Evolutionary conservation across 345 rosid genomes (phyloP).

Genomic region (Balakata baccata): DNA sequence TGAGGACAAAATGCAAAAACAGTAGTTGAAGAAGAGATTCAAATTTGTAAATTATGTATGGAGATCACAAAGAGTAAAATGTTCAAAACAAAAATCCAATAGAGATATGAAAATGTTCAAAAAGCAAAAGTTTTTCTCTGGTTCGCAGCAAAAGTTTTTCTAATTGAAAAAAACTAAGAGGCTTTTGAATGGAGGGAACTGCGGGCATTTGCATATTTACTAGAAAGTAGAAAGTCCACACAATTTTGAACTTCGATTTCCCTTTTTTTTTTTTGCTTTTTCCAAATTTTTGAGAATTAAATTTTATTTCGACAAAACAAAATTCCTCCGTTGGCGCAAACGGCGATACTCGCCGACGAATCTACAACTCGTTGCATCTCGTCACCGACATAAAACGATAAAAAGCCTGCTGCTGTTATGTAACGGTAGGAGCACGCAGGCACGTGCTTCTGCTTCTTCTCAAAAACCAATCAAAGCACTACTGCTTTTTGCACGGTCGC

Average conservation of each 20-base stretch:
- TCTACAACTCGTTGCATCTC: not conserved
- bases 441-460: not conserved
- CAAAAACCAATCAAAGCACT: too few species aligned
- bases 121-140: too few species aligned
- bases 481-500: not conserved
- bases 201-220: not conserved
- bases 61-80: conserved; percentile 3
- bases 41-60: not conserved
- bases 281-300: not conserved
- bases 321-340: too few species aligned
- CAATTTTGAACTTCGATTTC: not conserved
- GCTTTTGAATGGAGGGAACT: conserved; percentile 2
- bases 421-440: not conserved
- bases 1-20: not conserved
- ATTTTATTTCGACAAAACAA: too few species aligned
- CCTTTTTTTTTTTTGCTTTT: too few species aligned
- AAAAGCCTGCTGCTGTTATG: not conserved
- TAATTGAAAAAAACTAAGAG: too few species aligned
- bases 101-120: not conserved
- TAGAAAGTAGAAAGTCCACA: not conserved
- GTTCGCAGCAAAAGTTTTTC: too few species aligned
- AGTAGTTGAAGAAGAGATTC: not conserved
- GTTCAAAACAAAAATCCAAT: too few species aligned
- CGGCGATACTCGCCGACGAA: not conserved
- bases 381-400: not conserved